These are phyloP conservation scores for Escallonia rubra DNA, from an alignment of 129 eudicot species.

Conservation along the genomic window DNA sequence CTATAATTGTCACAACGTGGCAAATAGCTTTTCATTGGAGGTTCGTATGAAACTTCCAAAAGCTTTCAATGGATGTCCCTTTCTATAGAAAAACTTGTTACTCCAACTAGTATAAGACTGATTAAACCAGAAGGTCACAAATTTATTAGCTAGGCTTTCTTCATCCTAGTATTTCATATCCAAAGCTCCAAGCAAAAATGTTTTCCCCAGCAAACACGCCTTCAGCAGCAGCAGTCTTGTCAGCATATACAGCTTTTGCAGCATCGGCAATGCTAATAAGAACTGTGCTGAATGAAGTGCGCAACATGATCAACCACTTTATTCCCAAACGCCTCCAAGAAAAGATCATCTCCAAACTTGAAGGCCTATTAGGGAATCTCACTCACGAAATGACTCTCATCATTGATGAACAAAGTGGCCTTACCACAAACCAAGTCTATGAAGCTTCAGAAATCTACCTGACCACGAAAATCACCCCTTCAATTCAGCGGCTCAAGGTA, in stretches of 20 bases:
- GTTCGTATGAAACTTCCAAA: background rate
- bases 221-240: constrained; percentile 24
- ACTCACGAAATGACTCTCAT: constrained; percentile 21
- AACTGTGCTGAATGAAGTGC: constrained; percentile 22
- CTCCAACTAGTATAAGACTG: background rate
- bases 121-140: background rate
- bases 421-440: constrained; percentile 11
- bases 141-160: background rate
- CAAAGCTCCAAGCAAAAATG: constrained; percentile 8
- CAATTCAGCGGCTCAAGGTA: constrained; percentile 15
- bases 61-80: constrained; percentile 9
- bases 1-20: no score
- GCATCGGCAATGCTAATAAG: constrained; percentile 29
- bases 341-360: constrained; percentile 18
- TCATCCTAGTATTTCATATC: background rate
- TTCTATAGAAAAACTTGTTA: no score
- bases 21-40: no score
- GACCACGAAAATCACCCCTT: constrained; percentile 11
- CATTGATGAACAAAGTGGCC: constrained; percentile 25
- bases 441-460: constrained; percentile 23
- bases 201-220: constrained; percentile 14
- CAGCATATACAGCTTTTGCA: constrained; percentile 31
- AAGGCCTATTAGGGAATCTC: constrained; percentile 14
- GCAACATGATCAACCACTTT: constrained; percentile 17
- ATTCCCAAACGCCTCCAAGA: constrained; percentile 30